Base-by-base conservation (phyloP, 495 filamentous ascomycete genomes). In the Xylaria castorea region DNA sequence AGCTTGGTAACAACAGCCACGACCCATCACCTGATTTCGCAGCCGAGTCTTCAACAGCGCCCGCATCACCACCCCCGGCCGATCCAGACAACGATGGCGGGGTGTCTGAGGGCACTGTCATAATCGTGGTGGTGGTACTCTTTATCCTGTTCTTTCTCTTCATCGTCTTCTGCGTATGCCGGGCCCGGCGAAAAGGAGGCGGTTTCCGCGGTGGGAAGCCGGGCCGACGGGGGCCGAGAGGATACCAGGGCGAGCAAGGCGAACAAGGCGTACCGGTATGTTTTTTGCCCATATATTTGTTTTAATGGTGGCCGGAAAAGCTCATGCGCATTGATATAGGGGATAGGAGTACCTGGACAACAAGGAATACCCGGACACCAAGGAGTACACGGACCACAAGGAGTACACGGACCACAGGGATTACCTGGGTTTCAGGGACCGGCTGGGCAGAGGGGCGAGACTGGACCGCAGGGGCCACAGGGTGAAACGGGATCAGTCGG, bases 91-190 rank as follows among this genome's bases (percentile, higher is more conserved):
- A 55, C 25, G 69, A 44, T 1, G 6, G 42, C 22, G 27, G 44
- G 25, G 22, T 6, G n/a, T 50, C 69, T 8, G 58, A 55, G 18
- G 61, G 40, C 34, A 50, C 55, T n/a, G 25, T 62, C 14, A 55
- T 65, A 30, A 71, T 71, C 27, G 60, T 71, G 22, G 58, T 71
- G 12, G 69, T 71, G 22, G 55, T 71, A 3, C 32, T 71, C 22
- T 63, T 71, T 22, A 42, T 71, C 8, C 22, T 71, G 12, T 64
- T 34, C 25, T 71, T 71, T 22, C 58, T 71, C 34, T 57, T 64
- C 46, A 1, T 44, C 6, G 32, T 9, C 6, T 64, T 20, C 58
- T 63, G 69, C 46, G 18, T 55, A 2, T 71, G 60, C 25, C 46
- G 34, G 18, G 14, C 30, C 20, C 42, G 69, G 16, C 25, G 57